These are phyloP conservation scores for Gamsiella multidivaricata DNA, from an alignment of 192 early-diverging fungal species.

Conservation along the genomic window DNA sequence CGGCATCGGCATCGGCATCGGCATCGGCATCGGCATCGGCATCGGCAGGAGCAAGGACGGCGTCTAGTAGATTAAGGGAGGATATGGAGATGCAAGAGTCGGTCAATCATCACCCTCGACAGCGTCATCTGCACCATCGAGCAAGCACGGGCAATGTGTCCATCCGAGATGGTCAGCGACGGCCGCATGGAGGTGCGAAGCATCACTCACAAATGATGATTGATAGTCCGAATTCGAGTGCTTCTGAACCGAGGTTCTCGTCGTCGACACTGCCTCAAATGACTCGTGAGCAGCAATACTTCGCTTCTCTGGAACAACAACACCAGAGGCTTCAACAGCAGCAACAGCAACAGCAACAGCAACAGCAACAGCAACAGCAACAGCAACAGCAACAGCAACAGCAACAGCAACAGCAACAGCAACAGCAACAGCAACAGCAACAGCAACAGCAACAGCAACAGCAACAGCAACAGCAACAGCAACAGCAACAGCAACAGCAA, in stretches of 20 bases:
- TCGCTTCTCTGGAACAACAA: conserved; percentile 8
- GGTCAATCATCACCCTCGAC: background rate
- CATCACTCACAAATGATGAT: conserved; percentile 3
- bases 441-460: background rate
- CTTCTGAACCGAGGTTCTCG: background rate
- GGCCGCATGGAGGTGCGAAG: background rate
- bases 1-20: background rate
- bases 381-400: background rate
- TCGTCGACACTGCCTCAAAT: conserved; percentile 2
- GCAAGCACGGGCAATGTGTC: conserved; percentile 22
- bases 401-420: conserved; percentile 1
- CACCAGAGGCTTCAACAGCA: conserved; percentile 4
- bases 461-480: background rate
- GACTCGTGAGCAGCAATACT: conserved; percentile 1
- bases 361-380: conserved; percentile 1
- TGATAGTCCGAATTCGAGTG: conserved; percentile 12
- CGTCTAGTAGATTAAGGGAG: background rate
- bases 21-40: background rate
- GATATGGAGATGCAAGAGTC: conserved; percentile 41
- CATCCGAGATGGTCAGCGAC: conserved; percentile 1
- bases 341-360: background rate
- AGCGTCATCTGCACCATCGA: conserved; percentile 15
- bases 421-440: background rate
- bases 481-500: background rate
- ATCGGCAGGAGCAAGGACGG: background rate